Base-by-base conservation (phyloP, 2,329 filamentous ascomycete genomes). In the Sclerotinia borealis region DNA sequence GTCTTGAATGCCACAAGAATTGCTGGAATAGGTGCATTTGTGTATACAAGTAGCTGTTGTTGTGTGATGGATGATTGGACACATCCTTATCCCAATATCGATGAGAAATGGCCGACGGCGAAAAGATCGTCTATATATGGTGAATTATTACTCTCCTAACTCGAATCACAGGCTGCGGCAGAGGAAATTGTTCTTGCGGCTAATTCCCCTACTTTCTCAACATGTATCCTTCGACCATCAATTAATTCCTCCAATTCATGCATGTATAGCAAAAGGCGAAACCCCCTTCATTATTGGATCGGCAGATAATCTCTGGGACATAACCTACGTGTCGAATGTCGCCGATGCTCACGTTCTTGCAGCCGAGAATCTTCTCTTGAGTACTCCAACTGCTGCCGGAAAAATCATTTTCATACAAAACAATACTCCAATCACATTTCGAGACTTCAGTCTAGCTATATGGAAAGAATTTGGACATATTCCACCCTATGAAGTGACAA, bases 311-410 rank as follows among this genome's bases (percentile, higher is more conserved):
- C 47, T 51, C 13, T 51, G 58, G 58, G 58, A 60, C 25, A 41
- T 51, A 22, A 43, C 58, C 4, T 60, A 60, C 31, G 58, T 60
- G 13, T 41, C 58, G n/a, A 60, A 60, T 41, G 36, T 60, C 22
- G 58, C 58, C 6, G 58, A 60, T 39, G 58, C 58, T n/a, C 58
- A 60, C n/a, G 25, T 60, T 13, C 58, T 60, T 41, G 58, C 58
- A 2, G 47, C 58, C 9, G 58, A 51, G 36, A 60, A 60, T 31
- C 48, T 60, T 13, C 34, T 11, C n/a, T 51, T 34, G 1, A 41
- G 27, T 1, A 41, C 39, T 19, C 47, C 58, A 37, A 50, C 45
- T 11, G 58, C 58, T 27, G 58, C 47, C 4, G 58, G 58, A 25
- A 45, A 60, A 8, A 41, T 36, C 15, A 39, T 60, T 25, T 60